Evolutionary conservation across 768 basidiomycete genomes (phyloP).

Genomic region (Collybiopsis confluens): DNA sequence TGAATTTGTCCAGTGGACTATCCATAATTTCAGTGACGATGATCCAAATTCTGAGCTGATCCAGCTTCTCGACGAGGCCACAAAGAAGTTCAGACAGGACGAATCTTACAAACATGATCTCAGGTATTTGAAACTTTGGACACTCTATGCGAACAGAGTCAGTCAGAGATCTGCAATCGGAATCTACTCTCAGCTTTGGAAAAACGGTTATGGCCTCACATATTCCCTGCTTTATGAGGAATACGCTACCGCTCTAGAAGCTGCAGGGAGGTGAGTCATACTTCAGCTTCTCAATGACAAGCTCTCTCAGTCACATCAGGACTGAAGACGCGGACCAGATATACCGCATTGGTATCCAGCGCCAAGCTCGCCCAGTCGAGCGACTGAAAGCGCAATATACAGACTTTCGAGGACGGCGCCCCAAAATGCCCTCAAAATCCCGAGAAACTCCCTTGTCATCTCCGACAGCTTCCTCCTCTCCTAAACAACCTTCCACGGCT

Average conservation of each 20-base stretch:
- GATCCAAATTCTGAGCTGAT: conserved; percentile 69
- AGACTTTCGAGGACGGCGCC: conserved; percentile 64
- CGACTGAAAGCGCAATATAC: conserved; percentile 77
- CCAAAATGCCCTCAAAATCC: conserved; percentile 22
- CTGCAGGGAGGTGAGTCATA: conserved; percentile 63
- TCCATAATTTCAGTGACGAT: conserved; percentile 71
- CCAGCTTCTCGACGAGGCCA: conserved; percentile 81
- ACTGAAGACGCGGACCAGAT: conserved; percentile 74
- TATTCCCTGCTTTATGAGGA: conserved; percentile 88
- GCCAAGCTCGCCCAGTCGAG: conserved; percentile 77
- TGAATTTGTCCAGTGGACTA: conserved; percentile 86
- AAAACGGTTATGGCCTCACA: conserved; percentile 69
- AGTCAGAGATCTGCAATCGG: conserved; percentile 65
- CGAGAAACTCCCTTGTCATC: conserved; percentile 25
- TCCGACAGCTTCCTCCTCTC: conserved; percentile 20
- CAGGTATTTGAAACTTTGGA: conserved; percentile 91
- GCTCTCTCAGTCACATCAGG: conserved; percentile 35
- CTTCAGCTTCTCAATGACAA: not conserved
- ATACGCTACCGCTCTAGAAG: conserved; percentile 78
- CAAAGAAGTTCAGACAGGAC: conserved; percentile 77
- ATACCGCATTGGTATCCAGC: conserved; percentile 78
- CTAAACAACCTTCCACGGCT: conserved; percentile 31
- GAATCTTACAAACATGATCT: conserved; percentile 82
- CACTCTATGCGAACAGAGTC: conserved; percentile 76
- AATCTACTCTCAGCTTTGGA: conserved; percentile 70